Evolutionary conservation across 2,329 filamentous ascomycete species (phyloP), one percentile per base, ranked within the genome.

Genomic region (Ceratocystis lukuohia): DNA sequence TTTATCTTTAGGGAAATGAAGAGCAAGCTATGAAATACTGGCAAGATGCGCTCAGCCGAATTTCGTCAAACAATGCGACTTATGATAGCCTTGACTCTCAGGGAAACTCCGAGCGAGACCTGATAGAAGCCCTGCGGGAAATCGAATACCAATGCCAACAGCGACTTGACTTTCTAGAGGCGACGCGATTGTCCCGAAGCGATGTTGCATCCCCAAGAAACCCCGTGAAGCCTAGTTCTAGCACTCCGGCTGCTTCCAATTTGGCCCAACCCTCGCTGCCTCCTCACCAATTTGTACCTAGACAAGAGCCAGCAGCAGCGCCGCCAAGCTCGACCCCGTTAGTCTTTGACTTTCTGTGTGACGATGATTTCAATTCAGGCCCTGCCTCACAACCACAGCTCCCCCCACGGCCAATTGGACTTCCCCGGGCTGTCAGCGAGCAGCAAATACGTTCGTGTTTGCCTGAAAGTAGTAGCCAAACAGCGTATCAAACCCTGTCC

Each of bases 61-160:
- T 99, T 72, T 88, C 91, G 74, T 85, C 89, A 67, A 89, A 88
- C 74, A 86, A 86, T 72, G 80, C 44, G 28, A 48, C 44, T 53
- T 83, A 88, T 59, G 80, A 85, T 61, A 85, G 82, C 69, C 89
- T 89, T 73, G 79, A 80, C 12, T 86, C 90, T 22, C 85, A 85
- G 72, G 87, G 85, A 63, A 90, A 95, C 75, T 95, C 90, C 1
- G 93, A 97, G 73, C 88, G 84, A 71, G 87, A 90, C 2, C 77
- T 97, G 66, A 82, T 89, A 65, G 88, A 94, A 66, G 95, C 91
- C 62, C 77, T 97, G 68, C 84, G 85, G 67, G 83, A 91, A 72
- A 82, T 97, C 72, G 91, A 97, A 74, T 74, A 92, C 69, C 93
- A 96, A 76, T 96, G 92, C 76, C 93, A 94, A 75, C 93, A 97